Base-by-base conservation (phyloP, 2,329 filamentous ascomycete species). In the Arthrobotrys sinensis region DNA sequence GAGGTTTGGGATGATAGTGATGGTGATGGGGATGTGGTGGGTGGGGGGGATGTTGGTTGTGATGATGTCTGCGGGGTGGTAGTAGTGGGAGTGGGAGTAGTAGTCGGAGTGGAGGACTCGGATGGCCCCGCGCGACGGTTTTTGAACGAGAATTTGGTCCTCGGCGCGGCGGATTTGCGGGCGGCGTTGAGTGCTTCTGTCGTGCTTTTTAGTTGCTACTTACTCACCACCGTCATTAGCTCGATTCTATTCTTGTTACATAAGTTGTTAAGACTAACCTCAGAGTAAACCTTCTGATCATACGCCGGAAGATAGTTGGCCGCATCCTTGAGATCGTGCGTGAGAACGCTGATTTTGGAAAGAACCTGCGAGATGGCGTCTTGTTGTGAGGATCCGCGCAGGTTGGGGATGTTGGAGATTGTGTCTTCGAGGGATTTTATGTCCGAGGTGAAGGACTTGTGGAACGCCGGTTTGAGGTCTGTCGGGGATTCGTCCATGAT, bases 241-340 rank as follows among this genome's bases (percentile, higher is more conserved):
- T 7, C 7, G n/a, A 46, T 50, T 6, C 21, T 16, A 14, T 14
- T 52, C 21, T 21, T 34, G 11, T 55, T n/a, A 8, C 21, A 21
- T 19, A 5, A 34, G 8, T 24, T 21, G 48, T 34, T 52, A 57
- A 36, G 19, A 76, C 82, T 10, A 19, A 94, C 93, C 85, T 94
- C 90, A 50, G 91, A 89, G 83, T 97, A 98, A 24, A 92, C 91
- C 81, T 93, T 90, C 84, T 96, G 93, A 82, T 98, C 96, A 83
- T 97, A 96, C 6, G 93, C 90, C 1, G 96, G 94, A 14, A 97
- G 89, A 81, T 91, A 93, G 70, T 91, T 90, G 1, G 92, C 90
- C 0, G 93, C 92, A 85, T 97, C 94, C 80, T 93, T 91, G 45
- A 97, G 92, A 81, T 96, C 91, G 80, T 91, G 92, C 0, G 93